Evolutionary conservation across 176 grass and related monocot genomes (phyloP), one percentile per base, ranked within the genome.

Genomic region (Melocanna baccifera): DNA sequence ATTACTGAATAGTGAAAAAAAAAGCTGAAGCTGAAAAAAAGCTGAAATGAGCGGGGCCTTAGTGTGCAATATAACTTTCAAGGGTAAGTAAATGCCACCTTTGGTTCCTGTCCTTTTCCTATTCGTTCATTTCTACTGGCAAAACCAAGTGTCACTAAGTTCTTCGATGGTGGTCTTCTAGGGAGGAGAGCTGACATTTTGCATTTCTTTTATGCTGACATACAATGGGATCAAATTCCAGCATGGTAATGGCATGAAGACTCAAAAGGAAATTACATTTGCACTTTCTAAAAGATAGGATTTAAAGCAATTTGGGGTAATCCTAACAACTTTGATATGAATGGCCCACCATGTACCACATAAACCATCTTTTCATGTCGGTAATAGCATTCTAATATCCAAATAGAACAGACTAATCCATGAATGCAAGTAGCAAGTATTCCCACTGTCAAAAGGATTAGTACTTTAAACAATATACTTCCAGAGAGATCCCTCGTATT

Each of bases 331-430:
- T 65, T 18, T 14, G 14, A 4, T 34, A 9, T 65, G 62, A 34
- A 32, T 65, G 62, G 15, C 15, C 29, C 6, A 34, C 29, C 6
- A 10, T 70, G 57, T 26, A 16, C 13, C 48, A 69, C 14, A 81
- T 12, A 81, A 80, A 69, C 52, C 34, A 68, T 25, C 32, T 69
- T 41, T 81, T 42, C 12, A 56, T 69, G 69, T 81, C n/a, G 6
- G n/a, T 29, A 14, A 22, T 57, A 19, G 2, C 15, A 59, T 25
- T 71, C 51, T 82, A 43, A 82, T 61, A 16, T 16, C 52, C 37
- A 71, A 34, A 59, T 28, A 59, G 16, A 25, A 20, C 16, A 39
- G 5, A 47, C 56, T 62, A 46, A 46, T 72, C 12, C 39, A 82
- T 40, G 40, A 72, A 46, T 1, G 39, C 80, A 82, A 71, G n/a